phyloP scores from a whole-genome alignment of 1,284 basidiomycete genomes.

The Ustilago nuda region DNA sequence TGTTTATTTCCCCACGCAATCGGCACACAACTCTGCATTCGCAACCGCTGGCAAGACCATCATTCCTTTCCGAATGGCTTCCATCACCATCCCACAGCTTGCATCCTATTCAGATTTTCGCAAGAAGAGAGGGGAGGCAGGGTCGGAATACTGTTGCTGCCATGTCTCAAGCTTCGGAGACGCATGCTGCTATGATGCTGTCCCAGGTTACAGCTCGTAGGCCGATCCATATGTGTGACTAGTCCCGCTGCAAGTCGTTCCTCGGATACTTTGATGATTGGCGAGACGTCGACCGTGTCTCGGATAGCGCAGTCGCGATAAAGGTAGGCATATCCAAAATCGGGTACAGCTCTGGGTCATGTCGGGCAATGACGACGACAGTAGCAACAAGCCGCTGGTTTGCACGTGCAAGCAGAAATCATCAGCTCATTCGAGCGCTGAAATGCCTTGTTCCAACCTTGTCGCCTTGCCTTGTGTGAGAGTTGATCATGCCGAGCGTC shows the following conservation, averaged over 20 bases:
- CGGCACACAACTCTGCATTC: background rate
- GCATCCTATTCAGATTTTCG: background rate
- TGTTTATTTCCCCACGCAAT: background rate
- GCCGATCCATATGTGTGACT: too few species aligned
- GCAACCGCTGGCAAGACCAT: background rate
- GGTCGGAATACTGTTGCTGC: slow-evolving; percentile 1
- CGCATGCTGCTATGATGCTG: background rate
- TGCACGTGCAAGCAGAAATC: background rate
- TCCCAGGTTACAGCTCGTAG: background rate
- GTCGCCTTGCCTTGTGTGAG: background rate
- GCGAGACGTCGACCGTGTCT: slow-evolving; percentile 3
- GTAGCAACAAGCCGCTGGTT: background rate
- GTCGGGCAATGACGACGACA: background rate
- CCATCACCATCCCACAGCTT: background rate
- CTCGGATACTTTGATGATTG: background rate
- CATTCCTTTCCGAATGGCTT: background rate
- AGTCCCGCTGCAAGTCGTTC: background rate
- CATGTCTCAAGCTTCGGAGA: slow-evolving; percentile 7
- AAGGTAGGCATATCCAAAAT: background rate
- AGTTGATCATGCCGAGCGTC: background rate
- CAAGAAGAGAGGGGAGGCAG: background rate
- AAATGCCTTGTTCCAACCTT: background rate
- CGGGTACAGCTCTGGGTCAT: background rate
- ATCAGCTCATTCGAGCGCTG: background rate
- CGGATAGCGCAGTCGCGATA: background rate